A percentile compares a stretch with the other conserved stretches of the same genome.
Evolutionary conservation across 2,329 filamentous ascomycete genomes (phyloP).

Genomic region (Apiospora arundinis): DNA sequence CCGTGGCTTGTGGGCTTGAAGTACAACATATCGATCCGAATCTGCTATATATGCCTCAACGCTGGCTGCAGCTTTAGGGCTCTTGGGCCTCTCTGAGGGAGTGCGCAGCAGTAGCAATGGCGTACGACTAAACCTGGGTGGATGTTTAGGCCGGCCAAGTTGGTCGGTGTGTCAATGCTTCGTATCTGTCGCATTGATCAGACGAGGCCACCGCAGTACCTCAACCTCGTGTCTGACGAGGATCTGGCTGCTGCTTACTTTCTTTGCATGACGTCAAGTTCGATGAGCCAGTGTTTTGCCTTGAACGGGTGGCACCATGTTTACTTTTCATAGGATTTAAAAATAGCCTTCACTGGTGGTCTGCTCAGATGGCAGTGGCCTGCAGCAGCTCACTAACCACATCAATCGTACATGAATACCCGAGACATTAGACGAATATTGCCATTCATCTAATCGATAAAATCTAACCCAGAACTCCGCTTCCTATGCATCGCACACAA

Average conservation of each 20-base stretch:
- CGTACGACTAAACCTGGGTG: background rate
- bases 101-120: background rate
- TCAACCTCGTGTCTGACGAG: conserved; percentile 1
- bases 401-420: background rate
- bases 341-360: background rate
- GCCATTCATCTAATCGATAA: conserved; percentile 25
- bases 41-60: background rate
- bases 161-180: background rate
- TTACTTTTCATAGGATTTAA: background rate
- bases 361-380: background rate
- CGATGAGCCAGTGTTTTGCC: conserved; percentile 8
- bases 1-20: background rate
- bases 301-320: background rate
- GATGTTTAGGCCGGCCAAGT: background rate
- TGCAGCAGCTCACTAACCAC: background rate
- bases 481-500: conserved; percentile 31
- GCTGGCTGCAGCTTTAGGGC: background rate
- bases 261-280: conserved; percentile 4
- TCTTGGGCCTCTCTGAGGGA: background rate
- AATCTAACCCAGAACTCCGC: conserved; percentile 35
- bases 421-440: background rate
- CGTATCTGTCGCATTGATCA: background rate
- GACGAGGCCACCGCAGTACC: conserved; percentile 4
- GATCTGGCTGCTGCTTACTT: conserved; percentile 3
- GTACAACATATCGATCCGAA: background rate